A percentile compares a stretch with the other conserved stretches of the same genome.
phyloP scores from a whole-genome alignment of 2,329 filamentous ascomycete genomes.

The Bipolaris gigantea region DNA sequence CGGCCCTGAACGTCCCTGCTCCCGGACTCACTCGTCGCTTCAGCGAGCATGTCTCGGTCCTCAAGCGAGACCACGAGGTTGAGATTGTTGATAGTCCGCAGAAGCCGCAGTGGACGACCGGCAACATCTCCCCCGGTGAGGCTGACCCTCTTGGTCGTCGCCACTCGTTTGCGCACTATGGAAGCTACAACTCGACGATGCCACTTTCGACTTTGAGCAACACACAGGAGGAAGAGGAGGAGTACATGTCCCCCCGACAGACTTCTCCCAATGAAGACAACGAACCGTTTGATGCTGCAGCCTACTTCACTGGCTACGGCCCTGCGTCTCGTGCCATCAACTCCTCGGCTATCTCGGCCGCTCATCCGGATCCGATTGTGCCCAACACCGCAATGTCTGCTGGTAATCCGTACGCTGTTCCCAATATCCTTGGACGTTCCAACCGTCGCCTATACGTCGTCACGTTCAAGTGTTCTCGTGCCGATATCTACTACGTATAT shows the following conservation, averaged over 20 bases:
- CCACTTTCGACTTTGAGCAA: conserved; percentile 31
- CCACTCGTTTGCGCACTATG: conserved; percentile 68
- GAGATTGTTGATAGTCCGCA: conserved; percentile 28
- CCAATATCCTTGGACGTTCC: conserved; percentile 33
- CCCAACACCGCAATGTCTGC: conserved; percentile 26
- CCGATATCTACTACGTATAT: conserved; percentile 96
- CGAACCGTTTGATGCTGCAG: conserved; percentile 54
- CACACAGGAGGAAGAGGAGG: conserved; percentile 39
- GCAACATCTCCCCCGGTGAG: conserved; percentile 27
- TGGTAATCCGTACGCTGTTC: conserved; percentile 41
- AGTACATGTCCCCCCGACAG: conserved; percentile 27
- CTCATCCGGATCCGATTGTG: conserved; percentile 39
- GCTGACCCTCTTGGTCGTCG: conserved; percentile 65
- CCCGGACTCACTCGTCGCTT: conserved; percentile 39
- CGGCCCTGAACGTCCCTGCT: conserved; percentile 49
- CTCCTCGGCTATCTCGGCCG: conserved; percentile 40
- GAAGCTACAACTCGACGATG: conserved; percentile 31
- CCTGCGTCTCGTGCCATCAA: conserved; percentile 42
- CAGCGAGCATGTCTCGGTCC: conserved; percentile 38
- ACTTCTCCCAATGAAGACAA: conserved; percentile 56
- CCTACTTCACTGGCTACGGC: conserved; percentile 45
- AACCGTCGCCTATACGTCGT: conserved; percentile 72
- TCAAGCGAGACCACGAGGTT: conserved; percentile 27
- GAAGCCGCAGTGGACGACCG: conserved; percentile 35
- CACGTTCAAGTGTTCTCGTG: conserved; percentile 92